Base-by-base conservation (phyloP, 768 basidiomycete genomes). In the Hortiboletus flavorubellus region DNA sequence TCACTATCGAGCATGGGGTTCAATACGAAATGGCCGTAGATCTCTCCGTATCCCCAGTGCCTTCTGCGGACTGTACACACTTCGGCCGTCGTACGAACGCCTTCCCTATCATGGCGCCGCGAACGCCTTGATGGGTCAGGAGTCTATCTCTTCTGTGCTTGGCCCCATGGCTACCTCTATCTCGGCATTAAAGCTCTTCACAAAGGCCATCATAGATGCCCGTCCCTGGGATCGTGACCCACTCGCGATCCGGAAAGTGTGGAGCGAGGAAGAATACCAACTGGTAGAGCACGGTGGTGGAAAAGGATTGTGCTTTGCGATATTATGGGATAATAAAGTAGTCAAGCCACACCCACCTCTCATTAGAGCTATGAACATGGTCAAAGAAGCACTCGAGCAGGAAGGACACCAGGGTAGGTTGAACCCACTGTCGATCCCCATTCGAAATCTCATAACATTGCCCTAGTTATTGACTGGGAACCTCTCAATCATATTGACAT, bases 21-120 rank as follows among this genome's bases (percentile, higher is more conserved):
- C 35, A 29, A 48, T 18, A 42, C 46, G 1, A 9, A 46, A 37
- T 10, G 7, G 1, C 14, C 8, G 15, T 62, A 89, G 87, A 6
- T 91, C 89, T 4, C 69, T 91, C 37, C 85, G 91, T 29, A 86
- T 89, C 48, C 91, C 91, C 1, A 71, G 83, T 6, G 80, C 77
- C 0, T 86, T 89, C 65, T 82, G 82, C 55, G 87, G 87, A 1
- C 58, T 89, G 16, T 94, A 91, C 68, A 84, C 83, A 5, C 75
- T 94, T 31, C 80, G 89, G 2, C 87, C 88, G 0, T 87, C 86
- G 14, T 88, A 78, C 61, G 76, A 81, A 46, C 82, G 91, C 21
- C 70, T 91, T 5, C 92, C 92, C 0, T 91, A 88, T 68, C 72
- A 75, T 35, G 84, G 84, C 11, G 80, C 82, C 3, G 75, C 79